phyloP scores from a whole-genome alignment of 257 asterid genomes.

The Thymus quinquecostatus region DNA sequence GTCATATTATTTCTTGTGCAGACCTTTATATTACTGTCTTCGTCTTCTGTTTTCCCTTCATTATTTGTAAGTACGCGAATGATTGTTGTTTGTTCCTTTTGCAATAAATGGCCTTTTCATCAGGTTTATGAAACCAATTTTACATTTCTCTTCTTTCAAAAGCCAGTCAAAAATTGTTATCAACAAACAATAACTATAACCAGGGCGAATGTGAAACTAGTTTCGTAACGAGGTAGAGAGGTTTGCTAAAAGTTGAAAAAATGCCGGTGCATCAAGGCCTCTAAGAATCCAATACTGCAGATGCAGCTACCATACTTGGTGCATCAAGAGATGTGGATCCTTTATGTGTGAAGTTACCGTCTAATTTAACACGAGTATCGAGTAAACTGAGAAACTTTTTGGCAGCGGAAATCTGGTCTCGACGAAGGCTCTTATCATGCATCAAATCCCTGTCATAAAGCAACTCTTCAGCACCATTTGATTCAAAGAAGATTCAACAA shows the following conservation, averaged over 20 bases:
- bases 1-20: no score
- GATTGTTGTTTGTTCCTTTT: no score
- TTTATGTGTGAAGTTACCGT: slow-evolving; percentile 24
- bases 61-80: no score
- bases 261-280: slow-evolving; percentile 19
- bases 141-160: neutral
- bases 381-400: slow-evolving; percentile 57
- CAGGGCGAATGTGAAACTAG: no score
- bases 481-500: neutral
- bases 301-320: slow-evolving; percentile 85
- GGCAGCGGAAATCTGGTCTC: slow-evolving; percentile 66
- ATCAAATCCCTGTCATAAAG: slow-evolving; percentile 57
- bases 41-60: no score
- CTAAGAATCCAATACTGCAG: slow-evolving; percentile 51
- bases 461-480: neutral
- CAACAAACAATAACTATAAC: no score
- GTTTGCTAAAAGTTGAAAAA: neutral
- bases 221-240: no score
- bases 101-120: no score
- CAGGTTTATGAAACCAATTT: neutral
- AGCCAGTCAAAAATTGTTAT: neutral
- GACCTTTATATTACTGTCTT: no score
- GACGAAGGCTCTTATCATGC: slow-evolving; percentile 55
- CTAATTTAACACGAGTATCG: slow-evolving; percentile 38
- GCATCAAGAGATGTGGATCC: slow-evolving; percentile 28